phyloP scores from a whole-genome alignment of 73 alveolate species.

The Paramecium bursaria region DNA sequence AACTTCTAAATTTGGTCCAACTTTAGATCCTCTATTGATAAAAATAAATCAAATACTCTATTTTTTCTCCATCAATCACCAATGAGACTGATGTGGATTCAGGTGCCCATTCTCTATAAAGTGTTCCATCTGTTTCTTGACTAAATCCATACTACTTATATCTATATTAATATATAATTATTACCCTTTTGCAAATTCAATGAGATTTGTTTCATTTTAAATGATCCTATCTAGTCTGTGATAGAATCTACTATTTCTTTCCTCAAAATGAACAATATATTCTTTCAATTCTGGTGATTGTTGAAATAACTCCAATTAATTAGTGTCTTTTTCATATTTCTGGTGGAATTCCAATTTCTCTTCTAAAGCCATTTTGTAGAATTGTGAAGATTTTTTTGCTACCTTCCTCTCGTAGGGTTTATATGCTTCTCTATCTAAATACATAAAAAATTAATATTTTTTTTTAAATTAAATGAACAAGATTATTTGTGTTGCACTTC shows the following conservation, averaged over 20 bases:
- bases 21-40: too few species aligned
- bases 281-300: background rate
- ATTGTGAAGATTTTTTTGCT: background rate
- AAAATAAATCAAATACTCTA: too few species aligned
- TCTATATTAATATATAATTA: background rate
- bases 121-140: background rate
- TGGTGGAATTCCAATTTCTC: background rate
- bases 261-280: background rate
- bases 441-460: too few species aligned
- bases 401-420: background rate
- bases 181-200: background rate
- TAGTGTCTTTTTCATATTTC: background rate
- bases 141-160: background rate
- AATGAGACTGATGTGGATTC: background rate
- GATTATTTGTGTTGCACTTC: too few species aligned
- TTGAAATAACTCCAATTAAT: background rate
- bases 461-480: too few species aligned
- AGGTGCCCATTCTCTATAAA: constrained; percentile 7
- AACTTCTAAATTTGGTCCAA: too few species aligned
- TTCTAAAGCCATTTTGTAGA: background rate
- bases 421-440: background rate
- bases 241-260: background rate
- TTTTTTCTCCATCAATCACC: too few species aligned
- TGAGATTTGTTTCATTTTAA: background rate
- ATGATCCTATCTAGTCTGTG: background rate